phyloP scores from a whole-genome alignment of 441 rosid genomes.

The Jatropha multifida region DNA sequence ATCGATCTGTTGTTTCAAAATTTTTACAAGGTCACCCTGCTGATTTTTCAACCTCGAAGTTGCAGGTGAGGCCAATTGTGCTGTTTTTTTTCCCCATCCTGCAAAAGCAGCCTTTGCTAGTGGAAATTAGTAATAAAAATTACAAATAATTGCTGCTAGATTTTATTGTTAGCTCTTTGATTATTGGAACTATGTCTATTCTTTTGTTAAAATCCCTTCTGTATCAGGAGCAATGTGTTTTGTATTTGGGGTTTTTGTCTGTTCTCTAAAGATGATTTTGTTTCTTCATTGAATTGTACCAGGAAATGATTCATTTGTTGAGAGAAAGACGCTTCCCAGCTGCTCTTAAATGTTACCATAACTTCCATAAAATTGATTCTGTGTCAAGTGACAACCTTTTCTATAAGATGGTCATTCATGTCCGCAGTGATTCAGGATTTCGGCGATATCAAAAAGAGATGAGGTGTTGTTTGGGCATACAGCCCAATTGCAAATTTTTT shows the following conservation, averaged over 20 bases:
- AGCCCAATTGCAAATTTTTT: conserved; percentile 9
- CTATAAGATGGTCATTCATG: conserved; percentile 94
- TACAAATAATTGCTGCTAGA: not conserved
- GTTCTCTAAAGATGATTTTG: conserved; percentile 22
- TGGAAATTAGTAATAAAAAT: not conserved
- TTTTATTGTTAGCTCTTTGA: conserved; percentile 4
- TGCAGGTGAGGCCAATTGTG: conserved; percentile 59
- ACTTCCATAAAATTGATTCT: conserved; percentile 68
- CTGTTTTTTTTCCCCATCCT: not conserved
- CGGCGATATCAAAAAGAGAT: conserved; percentile 94
- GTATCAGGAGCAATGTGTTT: not conserved
- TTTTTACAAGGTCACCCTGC: conserved; percentile 80
- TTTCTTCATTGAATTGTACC: conserved; percentile 34
- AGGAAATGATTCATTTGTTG: conserved; percentile 94
- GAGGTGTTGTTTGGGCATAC: conserved; percentile 53
- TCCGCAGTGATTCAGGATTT: conserved; percentile 79
- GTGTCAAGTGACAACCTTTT: conserved; percentile 70
- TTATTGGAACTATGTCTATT: not conserved
- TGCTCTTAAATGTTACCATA: conserved; percentile 87
- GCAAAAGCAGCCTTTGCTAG: not conserved
- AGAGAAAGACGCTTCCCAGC: conserved; percentile 74
- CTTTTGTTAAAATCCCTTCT: not conserved
- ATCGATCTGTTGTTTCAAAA: conserved; percentile 73
- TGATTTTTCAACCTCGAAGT: conserved; percentile 75
- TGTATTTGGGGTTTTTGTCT: not conserved